Percentiles rank a stretch among this genome's conserved stretches.
Evolutionary conservation across 306 rosid species (phyloP).

Genomic region (Castanopsis chinensis): DNA sequence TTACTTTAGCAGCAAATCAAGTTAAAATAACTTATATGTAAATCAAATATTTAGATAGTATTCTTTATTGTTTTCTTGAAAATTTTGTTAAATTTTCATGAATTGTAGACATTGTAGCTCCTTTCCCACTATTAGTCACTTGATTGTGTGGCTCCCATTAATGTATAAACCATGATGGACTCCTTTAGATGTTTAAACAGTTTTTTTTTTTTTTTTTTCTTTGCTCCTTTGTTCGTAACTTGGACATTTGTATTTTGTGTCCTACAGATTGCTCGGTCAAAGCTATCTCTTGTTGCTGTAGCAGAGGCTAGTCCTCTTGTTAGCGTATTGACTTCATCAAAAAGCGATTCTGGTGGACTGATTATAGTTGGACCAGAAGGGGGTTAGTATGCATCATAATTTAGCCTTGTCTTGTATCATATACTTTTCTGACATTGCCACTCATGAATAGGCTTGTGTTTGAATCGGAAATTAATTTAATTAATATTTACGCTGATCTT

Average conservation of each 20-base stretch:
- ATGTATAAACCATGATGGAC: background rate
- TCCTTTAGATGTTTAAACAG: conserved; percentile 7
- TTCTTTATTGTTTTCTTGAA: background rate
- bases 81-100: background rate
- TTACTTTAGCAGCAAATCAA: background rate
- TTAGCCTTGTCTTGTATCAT: background rate
- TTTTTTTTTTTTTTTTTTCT: background rate
- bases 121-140: background rate
- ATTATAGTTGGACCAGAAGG: conserved; percentile 92
- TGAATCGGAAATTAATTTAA: background rate
- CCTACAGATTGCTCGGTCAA: conserved; percentile 59
- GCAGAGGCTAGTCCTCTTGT: conserved; percentile 77
- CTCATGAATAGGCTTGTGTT: conserved; percentile 6
- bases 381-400: conserved; percentile 44
- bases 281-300: conserved; percentile 69
- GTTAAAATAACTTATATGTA: background rate
- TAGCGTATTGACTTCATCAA: conserved; percentile 46
- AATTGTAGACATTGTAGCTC: background rate
- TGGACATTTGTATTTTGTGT: conserved; percentile 25
- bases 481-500: background rate
- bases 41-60: background rate
- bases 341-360: conserved; percentile 54
- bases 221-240: background rate
- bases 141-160: background rate
- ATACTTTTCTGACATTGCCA: background rate